These are phyloP conservation scores for Penicillium soppii DNA, from an alignment of 495 filamentous ascomycete genomes.

Conservation along the genomic window DNA sequence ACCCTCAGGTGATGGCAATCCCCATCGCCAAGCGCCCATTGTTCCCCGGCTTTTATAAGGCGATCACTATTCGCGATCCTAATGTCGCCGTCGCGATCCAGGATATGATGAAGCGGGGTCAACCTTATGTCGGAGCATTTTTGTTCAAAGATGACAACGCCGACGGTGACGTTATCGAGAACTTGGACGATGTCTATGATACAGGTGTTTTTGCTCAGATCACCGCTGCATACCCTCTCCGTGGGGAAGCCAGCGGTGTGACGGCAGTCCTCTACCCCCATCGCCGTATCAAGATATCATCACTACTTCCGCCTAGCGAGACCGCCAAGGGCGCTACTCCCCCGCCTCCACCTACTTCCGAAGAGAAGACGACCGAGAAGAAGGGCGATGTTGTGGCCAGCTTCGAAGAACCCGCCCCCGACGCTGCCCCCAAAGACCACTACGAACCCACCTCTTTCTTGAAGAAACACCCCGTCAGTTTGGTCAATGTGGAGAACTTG, in stretches of 20 bases:
- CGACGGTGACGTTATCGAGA: conserved; percentile 88
- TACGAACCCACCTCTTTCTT: conserved; percentile 93
- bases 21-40: conserved; percentile 94
- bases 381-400: conserved; percentile 94
- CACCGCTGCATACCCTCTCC: conserved; percentile 87
- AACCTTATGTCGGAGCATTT: conserved; percentile 97
- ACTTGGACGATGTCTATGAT: conserved; percentile 84
- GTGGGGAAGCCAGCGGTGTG: conserved; percentile 72
- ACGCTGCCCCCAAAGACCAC: conserved; percentile 49
- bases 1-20: conserved; percentile 97
- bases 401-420: conserved; percentile 74
- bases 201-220: conserved; percentile 97
- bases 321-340: conserved; percentile 36
- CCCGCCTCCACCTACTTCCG: conserved; percentile 45
- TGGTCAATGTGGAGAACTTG: conserved; percentile 94
- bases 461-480: conserved; percentile 81
- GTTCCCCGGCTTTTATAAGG: conserved; percentile 98
- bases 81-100: conserved; percentile 86
- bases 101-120: conserved; percentile 96
- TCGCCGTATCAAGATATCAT: conserved; percentile 86
- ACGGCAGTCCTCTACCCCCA: conserved; percentile 96
- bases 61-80: conserved; percentile 89
- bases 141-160: conserved; percentile 93
- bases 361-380: conserved; percentile 65
- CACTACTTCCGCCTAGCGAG: conserved; percentile 66